Evolutionary conservation across 2,329 filamentous ascomycete species (phyloP), one percentile per base, ranked within the genome.

Genomic region (Aureobasidium melanogenum): DNA sequence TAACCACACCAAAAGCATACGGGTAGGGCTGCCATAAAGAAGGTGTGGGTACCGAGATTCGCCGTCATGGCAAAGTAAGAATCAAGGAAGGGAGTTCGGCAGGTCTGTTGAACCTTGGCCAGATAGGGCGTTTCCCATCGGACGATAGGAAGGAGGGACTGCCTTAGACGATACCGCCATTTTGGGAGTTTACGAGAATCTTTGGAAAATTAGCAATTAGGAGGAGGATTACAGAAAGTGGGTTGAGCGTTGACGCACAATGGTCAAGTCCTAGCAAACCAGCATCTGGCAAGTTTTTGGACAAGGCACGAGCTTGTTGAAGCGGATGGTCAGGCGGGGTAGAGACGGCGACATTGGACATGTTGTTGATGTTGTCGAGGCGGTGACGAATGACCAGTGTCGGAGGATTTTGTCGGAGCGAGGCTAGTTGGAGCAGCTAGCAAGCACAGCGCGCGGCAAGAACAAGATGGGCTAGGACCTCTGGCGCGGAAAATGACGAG

Each of bases 1-100:
- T 92, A 89, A 59, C 93, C 93, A 70, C 91, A 96, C 94, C 94
- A 99, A 78, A 97, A 97, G 67, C 96, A 83, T 66, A 97, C 90
- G 6, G 94, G 94, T 69, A 99, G 78, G 62, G 91, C 88, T 67
- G 96, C 83, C 92, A 97, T 97, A 80, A 97, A 99, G 79, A 97
- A 97, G 0, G 94, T 99, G 76, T 99, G 94, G 0, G 94, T 99
- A 66, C 94, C 91, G 60, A 97, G 83, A 74, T 97, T 99, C 65
- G 94, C 94, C 0, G 92, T 96, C 66, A 95, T 90, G 55, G 94
- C 93, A 75, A 99, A 99, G 79, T 97, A 99, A 64, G 90, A 90
- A 75, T 99, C 94, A 69, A 97, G 86, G 9, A 88, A 83, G 0
- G 91, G 90, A 22, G 89, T 88, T 69, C 93, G 88, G 72, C 93